Evolutionary conservation across 106 monocot species (phyloP), one percentile per base, ranked within the genome.

Genomic region (Dendrobium nobile): DNA sequence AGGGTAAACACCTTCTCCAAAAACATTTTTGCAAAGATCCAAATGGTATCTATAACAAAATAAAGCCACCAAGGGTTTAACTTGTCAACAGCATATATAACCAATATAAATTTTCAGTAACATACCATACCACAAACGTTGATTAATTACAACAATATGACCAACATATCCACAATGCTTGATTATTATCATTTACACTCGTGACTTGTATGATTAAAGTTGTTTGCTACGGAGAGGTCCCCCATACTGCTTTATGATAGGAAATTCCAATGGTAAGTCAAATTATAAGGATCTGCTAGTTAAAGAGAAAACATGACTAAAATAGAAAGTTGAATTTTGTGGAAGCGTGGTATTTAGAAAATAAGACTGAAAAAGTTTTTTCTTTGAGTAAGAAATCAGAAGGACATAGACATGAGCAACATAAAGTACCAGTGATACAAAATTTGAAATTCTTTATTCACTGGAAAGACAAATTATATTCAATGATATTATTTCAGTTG

Each of bases 11-110:
- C 80, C 90, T 82, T 95, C 92, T 72, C 97, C 97, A 84, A 98
- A 98, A 67, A 95, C 80, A 85, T 98, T 95, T 82, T 81, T 92
- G 85, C 97, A 98, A 68, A 98, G 91, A 80, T 98, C 92, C 89
- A 98, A 84, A 84, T 98, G 94, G 77, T 98, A 98, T 76, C 97
- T 98, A 79, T 41, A 83, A 78, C 9, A 82, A 72, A 82, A 43
- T 68, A 77, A 77, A 44, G 33, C 9, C 6, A 26, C 26, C 26
- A 67, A 67, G 70, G 0, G 5, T 72, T 37, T 40, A 40, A 72
- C 2, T 72, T 33, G 33, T 44, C 19, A 74, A 7, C 4, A 17
- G 42, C 74, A 74, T 74, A 41, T 74, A 44, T 37, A 70, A 16
- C 15, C 28, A 37, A 15, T 37, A 70, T n/a, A 37, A 68, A 70